phyloP scores from a whole-genome alignment of 192 early-diverging fungal genomes.

The Ambispora gerdemannii region DNA sequence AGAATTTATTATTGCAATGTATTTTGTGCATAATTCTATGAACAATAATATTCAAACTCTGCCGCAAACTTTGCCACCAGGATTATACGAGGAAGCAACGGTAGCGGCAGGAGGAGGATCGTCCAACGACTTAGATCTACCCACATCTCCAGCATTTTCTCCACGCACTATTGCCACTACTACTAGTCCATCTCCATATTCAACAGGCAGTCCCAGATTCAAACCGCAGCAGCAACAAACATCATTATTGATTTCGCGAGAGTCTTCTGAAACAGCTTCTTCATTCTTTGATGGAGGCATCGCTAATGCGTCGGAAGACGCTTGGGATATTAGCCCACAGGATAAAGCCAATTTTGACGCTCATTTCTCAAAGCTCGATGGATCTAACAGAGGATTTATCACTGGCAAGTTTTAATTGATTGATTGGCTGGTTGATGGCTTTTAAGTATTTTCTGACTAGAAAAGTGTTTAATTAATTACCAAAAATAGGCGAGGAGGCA shows the following conservation, averaged over 20 bases:
- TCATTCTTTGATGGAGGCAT: not conserved
- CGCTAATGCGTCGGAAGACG: not conserved
- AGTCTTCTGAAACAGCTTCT: conserved; percentile 23
- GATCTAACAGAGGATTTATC: conserved; percentile 56
- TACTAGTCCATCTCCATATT: not conserved
- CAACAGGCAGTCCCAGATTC: not conserved
- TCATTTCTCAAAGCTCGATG: conserved; percentile 77
- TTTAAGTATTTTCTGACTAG: not conserved
- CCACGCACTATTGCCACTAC: not conserved
- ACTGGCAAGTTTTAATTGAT: conserved; percentile 38
- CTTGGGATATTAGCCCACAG: conserved; percentile 74
- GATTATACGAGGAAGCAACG: conserved; percentile 28
- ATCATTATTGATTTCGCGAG: conserved; percentile 17
- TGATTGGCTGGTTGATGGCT: not conserved
- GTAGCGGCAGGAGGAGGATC: conserved; percentile 26
- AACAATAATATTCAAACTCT: conserved; percentile 63
- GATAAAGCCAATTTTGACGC: conserved; percentile 72
- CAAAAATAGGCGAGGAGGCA: conserved; percentile 65
- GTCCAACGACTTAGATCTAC: conserved; percentile 36
- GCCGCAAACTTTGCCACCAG: conserved; percentile 65
- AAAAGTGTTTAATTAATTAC: not conserved
- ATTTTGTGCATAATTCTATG: conserved; percentile 78
- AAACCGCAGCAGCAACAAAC: not conserved
- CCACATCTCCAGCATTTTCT: conserved; percentile 27
- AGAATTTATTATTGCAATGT: conserved; percentile 92